Base-by-base conservation (phyloP, 1,284 basidiomycete species). In the Ceratobasidium sp. region DNA sequence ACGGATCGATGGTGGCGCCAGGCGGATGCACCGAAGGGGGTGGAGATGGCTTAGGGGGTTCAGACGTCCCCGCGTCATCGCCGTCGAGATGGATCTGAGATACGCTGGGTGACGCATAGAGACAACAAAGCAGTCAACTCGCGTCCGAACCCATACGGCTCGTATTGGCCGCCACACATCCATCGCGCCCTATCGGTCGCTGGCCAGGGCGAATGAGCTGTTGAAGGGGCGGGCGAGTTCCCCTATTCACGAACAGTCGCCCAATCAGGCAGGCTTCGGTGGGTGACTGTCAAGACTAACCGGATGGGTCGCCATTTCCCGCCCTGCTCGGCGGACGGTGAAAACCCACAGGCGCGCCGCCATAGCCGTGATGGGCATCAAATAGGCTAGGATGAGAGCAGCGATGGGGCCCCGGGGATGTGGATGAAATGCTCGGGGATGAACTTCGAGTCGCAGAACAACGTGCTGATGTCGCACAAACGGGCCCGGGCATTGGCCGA, bases 381-480 rank as follows among this genome's bases (percentile, higher is more conserved):
- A 52, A 30, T 26, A 6, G 23, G 28, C 50, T 52, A 52, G 50
- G 50, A 52, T 14, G 23, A 28, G 50, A 28, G 26, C 8, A 30
- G 50, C 9, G n/a, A 39, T 36, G 55, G 55, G 36, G 55, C 55
- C 26, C 55, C 55, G 16, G 5, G 3, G 9, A 18, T 41, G 30
- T 58, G 57, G 36, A 39, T 23, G 36, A 21, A 39, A 41, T 58
- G 57, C 34, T 23, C 39, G 57, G 34, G 28, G 23, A 57, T 28
- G 48, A 28, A 21, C 53, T n/a, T 57, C 53, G 32, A 41, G 57
- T 36, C 14, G 57, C 52, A 53, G 52, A 53, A 58, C 34, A 58
- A 41, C 57, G 57, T 58, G 57, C 34, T 58, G 57, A 58, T 58
- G 52, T 58, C 36, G 57, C 57, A 41, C 39, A 41, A 58, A 58